Base-by-base conservation (phyloP, 2,329 filamentous ascomycete species). In the Alternaria novae-zelandiae region DNA sequence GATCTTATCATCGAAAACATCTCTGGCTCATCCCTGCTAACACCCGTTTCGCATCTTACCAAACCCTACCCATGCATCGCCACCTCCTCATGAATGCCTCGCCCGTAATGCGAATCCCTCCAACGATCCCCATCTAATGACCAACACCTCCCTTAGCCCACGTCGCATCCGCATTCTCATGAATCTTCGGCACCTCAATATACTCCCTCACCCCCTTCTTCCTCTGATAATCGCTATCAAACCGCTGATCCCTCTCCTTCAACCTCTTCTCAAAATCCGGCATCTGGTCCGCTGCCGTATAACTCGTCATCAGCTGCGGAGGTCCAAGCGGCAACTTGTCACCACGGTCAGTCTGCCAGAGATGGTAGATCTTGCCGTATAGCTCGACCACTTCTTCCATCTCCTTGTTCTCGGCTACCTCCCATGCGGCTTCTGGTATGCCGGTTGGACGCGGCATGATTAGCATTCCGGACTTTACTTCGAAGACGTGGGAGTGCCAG, bases 281-380 rank as follows among this genome's bases (percentile, higher is more conserved):
- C 57, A 86, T 82, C 78, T 87, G 85, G 13, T 81, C 80, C 53
- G 80, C 78, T 10, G 75, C 76, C 23, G 86, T 88, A 65, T 84
- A 89, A 71, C 88, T 90, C 65, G 85, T 88, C 87, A 91, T 90
- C 68, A 91, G 78, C 78, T 89, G 80, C 59, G 89, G 88, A 65
- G 80, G 75, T 0, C 89, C 89, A 67, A 90, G 73, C 1, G 89
- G 89, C 57, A 91, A 71, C 55, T 82, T 79, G 73, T 95, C 88
- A 0, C 92, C 92, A 6, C 87, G 83, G 80, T 96, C 93, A 15
- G 90, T 88, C 84, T 96, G 92, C 93, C 94, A 97, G 45, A 96
- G 83, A 77, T 97, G 93, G 78, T 91, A 96, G 1, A 90, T 88
- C 77, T 97, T 97, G 10, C 93, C 93, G 74, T 96, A 96, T 3